Evolutionary conservation across 2,329 filamentous ascomycete species (phyloP).

Genomic region (Dactylellina cionopaga): DNA sequence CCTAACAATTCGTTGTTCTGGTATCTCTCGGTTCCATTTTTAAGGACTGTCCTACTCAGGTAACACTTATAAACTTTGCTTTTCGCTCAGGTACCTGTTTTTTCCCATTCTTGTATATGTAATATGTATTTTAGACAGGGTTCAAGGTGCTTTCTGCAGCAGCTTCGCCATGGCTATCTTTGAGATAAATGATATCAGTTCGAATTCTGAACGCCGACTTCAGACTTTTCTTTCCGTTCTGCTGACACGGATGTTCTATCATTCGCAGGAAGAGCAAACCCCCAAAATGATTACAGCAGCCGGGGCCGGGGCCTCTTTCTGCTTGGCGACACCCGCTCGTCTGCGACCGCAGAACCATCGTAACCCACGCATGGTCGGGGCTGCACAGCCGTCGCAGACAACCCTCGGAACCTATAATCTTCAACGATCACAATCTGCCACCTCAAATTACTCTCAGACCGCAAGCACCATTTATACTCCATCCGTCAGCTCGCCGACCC

Average conservation of each 20-base stretch:
- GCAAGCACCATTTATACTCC: constrained; percentile 27
- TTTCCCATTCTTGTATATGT: constrained; percentile 1
- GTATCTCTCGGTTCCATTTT: constrained; percentile 8
- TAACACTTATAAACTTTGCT: constrained; percentile 20
- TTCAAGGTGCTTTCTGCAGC: constrained; percentile 4
- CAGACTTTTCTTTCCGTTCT: constrained; percentile 19
- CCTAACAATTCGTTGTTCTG: constrained; percentile 29
- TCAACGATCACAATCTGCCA: constrained; percentile 35
- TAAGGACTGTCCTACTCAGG: constrained; percentile 17
- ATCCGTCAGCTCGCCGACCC: constrained; percentile 37
- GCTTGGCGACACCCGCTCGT: constrained; percentile 56
- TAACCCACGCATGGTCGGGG: constrained; percentile 42
- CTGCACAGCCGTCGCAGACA: constrained; percentile 41
- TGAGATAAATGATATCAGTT: constrained; percentile 38
- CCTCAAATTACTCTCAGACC: constrained; percentile 41
- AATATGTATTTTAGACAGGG: background rate
- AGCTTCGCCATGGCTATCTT: constrained; percentile 16
- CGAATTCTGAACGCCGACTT: constrained; percentile 28
- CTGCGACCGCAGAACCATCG: constrained; percentile 56
- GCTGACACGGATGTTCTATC: constrained; percentile 42
- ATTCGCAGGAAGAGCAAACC: constrained; percentile 38
- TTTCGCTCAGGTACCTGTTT: constrained; percentile 21
- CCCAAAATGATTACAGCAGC: constrained; percentile 57
- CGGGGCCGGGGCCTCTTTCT: constrained; percentile 56
- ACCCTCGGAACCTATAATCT: constrained; percentile 43